Evolutionary conservation across 2,329 filamentous ascomycete species (phyloP).

Genomic region (Seiridium cupressi): DNA sequence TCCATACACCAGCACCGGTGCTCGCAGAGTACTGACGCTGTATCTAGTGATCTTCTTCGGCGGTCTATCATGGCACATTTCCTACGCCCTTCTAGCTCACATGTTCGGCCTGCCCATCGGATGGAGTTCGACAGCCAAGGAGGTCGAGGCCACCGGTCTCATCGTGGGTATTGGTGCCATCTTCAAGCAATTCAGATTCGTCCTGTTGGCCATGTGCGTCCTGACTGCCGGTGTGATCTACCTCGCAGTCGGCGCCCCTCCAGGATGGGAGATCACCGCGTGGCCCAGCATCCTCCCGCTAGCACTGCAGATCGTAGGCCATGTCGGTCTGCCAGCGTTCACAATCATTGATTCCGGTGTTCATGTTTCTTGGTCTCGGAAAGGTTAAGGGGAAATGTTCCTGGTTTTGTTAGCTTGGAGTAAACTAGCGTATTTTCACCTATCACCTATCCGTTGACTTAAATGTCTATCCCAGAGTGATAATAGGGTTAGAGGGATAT

Average conservation of each 20-base stretch:
- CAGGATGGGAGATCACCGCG: neutral
- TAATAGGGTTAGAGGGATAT: too few species aligned
- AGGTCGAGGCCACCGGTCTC: constrained; percentile 24
- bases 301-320: neutral
- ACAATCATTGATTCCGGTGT: neutral
- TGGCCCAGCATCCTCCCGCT: neutral
- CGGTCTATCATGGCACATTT: constrained; percentile 25
- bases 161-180: constrained; percentile 33
- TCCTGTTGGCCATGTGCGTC: neutral
- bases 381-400: neutral
- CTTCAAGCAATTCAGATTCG: constrained; percentile 45
- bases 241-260: neutral
- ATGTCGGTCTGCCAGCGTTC: neutral
- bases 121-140: constrained; percentile 26
- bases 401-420: neutral
- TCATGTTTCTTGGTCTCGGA: neutral
- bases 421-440: too few species aligned
- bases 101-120: constrained; percentile 26
- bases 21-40: neutral
- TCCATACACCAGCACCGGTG: neutral
- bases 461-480: too few species aligned
- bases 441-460: too few species aligned
- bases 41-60: constrained; percentile 25
- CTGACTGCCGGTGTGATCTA: neutral
- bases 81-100: constrained; percentile 24